Base-by-base conservation (phyloP, 805 yeast genomes). In the Candida odintsovae region DNA sequence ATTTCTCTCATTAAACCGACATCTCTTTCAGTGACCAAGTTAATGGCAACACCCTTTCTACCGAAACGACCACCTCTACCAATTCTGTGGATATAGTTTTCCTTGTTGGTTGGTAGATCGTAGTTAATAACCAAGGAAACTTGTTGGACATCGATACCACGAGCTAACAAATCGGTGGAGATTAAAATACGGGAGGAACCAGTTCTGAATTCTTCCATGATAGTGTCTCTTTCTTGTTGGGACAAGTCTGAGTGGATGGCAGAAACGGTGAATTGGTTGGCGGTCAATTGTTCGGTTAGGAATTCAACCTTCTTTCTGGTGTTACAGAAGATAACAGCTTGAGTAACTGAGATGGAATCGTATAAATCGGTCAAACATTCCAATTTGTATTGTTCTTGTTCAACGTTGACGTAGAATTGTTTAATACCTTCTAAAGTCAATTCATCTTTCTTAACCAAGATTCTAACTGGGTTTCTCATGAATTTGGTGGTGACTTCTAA, bases 51-150 rank as follows among this genome's bases (percentile, higher is more conserved):
- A 76, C 99, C 99, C 74, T 90, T 92, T 70, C 99, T 82, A 67
- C 99, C 99, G 76, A 92, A 92, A 70, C 99, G 83, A 63, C 99
- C 99, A 59, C 95, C 88, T 74, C 99, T 83, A 69, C 99, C 99
- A 62, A 92, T 95, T 74, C 99, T 81, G 73, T 92, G 99, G 62
- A 92, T 86, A 69, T 94, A 92, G 75, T 88, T 90, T 70, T 90
- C 97, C 68, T 86, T 82, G 73, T 84, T 86, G 56, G 80, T 76
- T 39, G 97, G 97, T 59, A 90, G 72, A 69, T 90, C 98, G 73
- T 89, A 90, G 76, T 90, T 90, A 56, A 90, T 87, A 53, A 90
- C 98, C 57, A 92, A 77, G 28, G 96, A 89, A 48, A 90, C 96
- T 73, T 90, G 98, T 73, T 90, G 98, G 45, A 90, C 97, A 72